phyloP scores from a whole-genome alignment of 495 filamentous ascomycete genomes.

The Astrocystis sublimbata region DNA sequence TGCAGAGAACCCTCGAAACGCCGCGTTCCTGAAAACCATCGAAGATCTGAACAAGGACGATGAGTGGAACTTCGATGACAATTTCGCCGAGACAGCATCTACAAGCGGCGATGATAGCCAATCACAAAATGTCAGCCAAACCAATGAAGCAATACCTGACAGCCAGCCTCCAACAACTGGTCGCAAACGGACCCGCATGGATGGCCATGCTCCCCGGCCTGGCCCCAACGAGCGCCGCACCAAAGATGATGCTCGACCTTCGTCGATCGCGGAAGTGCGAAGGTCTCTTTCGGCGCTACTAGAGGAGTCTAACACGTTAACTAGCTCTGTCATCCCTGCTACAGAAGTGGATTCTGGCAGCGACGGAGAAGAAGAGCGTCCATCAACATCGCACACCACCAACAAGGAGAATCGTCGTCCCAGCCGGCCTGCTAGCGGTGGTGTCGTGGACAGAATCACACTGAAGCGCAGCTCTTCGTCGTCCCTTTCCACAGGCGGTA shows the following conservation, averaged over 20 bases:
- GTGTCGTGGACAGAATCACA: slow-evolving; percentile 78
- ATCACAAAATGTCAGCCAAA: slow-evolving; percentile 21
- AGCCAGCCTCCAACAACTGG: slow-evolving; percentile 38
- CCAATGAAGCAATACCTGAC: slow-evolving; percentile 39
- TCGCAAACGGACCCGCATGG: slow-evolving; percentile 31
- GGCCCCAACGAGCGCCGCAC: slow-evolving; percentile 66
- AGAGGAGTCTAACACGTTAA: slow-evolving; percentile 63
- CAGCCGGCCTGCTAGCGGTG: slow-evolving; percentile 29
- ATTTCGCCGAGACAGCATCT: slow-evolving; percentile 53
- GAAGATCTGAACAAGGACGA: slow-evolving; percentile 82
- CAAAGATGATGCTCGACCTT: slow-evolving; percentile 58
- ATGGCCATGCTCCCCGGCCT: slow-evolving; percentile 58
- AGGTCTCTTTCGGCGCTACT: slow-evolving; percentile 79
- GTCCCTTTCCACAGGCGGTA: slow-evolving; percentile 21
- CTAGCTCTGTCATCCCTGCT: slow-evolving; percentile 45
- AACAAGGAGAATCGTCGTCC: slow-evolving; percentile 47
- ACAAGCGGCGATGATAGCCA: slow-evolving; percentile 43
- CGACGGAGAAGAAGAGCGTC: slow-evolving; percentile 42
- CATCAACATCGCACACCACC: slow-evolving; percentile 20
- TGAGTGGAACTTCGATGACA: slow-evolving; percentile 71
- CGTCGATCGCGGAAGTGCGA: slow-evolving; percentile 74
- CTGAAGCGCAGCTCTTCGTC: slow-evolving; percentile 63
- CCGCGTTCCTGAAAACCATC: slow-evolving; percentile 85
- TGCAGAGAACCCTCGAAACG: slow-evolving; percentile 84
- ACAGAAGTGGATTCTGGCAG: slow-evolving; percentile 46